Percentiles rank a stretch among this genome's conserved stretches.
phyloP scores from a whole-genome alignment of 352 stramenopile genomes.

The Globisporangium perplexum region DNA sequence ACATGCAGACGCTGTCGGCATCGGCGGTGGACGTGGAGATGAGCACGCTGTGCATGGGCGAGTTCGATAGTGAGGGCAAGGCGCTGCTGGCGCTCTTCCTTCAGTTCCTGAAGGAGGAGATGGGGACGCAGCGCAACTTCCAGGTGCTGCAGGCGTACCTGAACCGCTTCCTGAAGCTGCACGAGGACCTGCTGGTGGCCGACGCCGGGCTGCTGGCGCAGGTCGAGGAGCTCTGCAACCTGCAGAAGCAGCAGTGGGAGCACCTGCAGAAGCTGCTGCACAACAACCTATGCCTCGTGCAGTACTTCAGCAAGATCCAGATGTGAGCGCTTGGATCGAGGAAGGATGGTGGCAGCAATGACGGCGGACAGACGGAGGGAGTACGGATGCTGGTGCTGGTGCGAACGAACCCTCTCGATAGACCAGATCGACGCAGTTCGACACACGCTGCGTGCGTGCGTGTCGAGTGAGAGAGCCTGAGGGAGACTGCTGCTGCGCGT shows the following conservation, averaged over 20 bases:
- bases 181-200: slow-evolving; percentile 65
- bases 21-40: slow-evolving; percentile 76
- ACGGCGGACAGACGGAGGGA: no score
- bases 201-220: slow-evolving; percentile 45
- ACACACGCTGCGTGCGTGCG: no score
- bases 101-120: slow-evolving; percentile 39
- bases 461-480: no score
- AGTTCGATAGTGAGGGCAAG: slow-evolving; percentile 75
- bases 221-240: slow-evolving; percentile 43
- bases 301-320: slow-evolving; percentile 87
- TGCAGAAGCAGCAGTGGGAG: slow-evolving; percentile 76
- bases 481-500: no score
- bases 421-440: no score
- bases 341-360: no score
- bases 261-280: slow-evolving; percentile 77
- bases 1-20: slow-evolving; percentile 72
- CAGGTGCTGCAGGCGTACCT: slow-evolving; percentile 81
- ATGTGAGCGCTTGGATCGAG: slow-evolving; percentile 61
- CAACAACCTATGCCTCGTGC: slow-evolving; percentile 83
- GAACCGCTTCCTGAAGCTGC: slow-evolving; percentile 84
- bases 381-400: no score
- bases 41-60: slow-evolving; percentile 79
- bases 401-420: no score
- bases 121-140: slow-evolving; percentile 62
- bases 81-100: slow-evolving; percentile 57